Base-by-base conservation (phyloP, 768 basidiomycete species). In the Mycena capillaripes region DNA sequence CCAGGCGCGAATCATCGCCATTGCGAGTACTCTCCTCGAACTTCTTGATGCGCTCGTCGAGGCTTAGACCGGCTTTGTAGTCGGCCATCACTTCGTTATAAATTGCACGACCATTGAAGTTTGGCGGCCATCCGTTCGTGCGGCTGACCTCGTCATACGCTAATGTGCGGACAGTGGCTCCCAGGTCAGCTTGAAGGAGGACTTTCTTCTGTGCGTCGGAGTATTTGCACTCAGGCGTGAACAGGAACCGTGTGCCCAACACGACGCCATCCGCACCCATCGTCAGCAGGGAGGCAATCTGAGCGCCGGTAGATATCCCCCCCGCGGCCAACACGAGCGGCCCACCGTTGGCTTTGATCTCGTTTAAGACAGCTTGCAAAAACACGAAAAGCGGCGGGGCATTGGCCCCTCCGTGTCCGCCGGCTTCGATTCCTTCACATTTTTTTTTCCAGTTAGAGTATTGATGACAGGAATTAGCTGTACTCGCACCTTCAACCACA, bases 401-500 rank as follows among this genome's bases (percentile, higher is more conserved):
- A 30, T 78, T 69, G 0, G 79, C 72, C 25, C 79, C 70, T 2
- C 86, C 46, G 32, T 48, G 63, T 2, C 57, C 30, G 9, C 46
- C 63, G 17, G 58, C 56, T 38, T 61, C 58, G 21, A 65, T 71
- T 27, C 58, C 46, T 60, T 53, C 17, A 25, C 10, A 16, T 16
- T 17, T 16, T 42, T 12, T n/a, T n/a, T n/a, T n/a, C n/a, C n/a
- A 42, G 4, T 42, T 16, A 42, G 17, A 42, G 16, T 42, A 42
- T 17, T 19, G 9, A 42, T 16, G 12, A 42, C 4, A 12, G 42
- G 17, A 42, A 36, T 36, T 36, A 16, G 42, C 16, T 9, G 12
- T 12, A 42, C 10, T 42, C 10, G 16, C 27, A 27, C 92, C 92
- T 86, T 94, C 92, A 0, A 86, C 89, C 5, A 93, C 89, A 32